phyloP scores from a whole-genome alignment of 169 alveolate species.

The Plasmodium vivax region DNA sequence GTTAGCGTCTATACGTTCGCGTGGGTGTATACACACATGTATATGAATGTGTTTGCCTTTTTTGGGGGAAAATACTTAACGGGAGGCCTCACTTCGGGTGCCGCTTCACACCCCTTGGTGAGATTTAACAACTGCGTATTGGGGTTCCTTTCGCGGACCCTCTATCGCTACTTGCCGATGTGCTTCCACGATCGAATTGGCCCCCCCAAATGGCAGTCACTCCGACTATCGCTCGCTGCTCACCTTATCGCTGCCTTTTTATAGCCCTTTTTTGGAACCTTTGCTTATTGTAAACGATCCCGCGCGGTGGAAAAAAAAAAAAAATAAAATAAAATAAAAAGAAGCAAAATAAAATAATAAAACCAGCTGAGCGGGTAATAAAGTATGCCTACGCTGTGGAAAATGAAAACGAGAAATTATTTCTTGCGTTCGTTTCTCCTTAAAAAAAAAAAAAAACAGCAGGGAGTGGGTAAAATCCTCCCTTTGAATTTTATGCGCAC shows the following conservation, averaged over 20 bases:
- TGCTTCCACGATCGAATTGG: background rate
- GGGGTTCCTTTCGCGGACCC: background rate
- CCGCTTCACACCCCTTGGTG: background rate
- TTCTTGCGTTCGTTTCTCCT: background rate
- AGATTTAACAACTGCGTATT: background rate
- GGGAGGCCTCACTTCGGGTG: background rate
- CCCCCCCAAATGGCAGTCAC: background rate
- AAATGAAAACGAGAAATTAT: background rate
- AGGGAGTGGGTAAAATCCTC: background rate
- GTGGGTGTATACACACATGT: background rate
- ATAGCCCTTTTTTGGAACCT: background rate
- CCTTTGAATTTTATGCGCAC: background rate
- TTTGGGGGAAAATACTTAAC: background rate
- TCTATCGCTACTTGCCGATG: background rate
- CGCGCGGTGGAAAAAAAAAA: background rate
- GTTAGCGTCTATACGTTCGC: background rate
- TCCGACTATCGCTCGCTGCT: background rate
- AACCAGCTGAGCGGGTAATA: background rate
- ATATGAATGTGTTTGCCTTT: background rate
- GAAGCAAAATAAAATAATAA: background rate
- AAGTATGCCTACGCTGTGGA: background rate
- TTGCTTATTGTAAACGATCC: background rate
- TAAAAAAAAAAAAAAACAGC: slow-evolving; percentile 23
- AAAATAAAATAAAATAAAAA: background rate
- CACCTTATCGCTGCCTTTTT: background rate